Conservation (phyloP, 2,329 filamentous ascomycete species). For the Fusarium avenaceum region DNA sequence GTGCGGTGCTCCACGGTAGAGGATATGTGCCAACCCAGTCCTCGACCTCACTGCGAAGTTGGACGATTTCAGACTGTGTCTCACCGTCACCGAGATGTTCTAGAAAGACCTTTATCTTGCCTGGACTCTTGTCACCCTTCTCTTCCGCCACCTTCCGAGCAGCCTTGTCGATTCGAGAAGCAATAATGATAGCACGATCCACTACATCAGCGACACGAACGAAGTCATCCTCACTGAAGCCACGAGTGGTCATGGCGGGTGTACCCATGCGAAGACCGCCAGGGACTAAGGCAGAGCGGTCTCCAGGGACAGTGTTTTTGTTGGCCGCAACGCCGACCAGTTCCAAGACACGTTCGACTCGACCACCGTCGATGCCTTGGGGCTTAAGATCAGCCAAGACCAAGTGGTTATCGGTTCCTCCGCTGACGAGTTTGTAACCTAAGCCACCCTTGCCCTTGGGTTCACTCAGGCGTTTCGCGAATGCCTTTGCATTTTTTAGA, state of each 20-base stretch:
- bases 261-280: conserved; percentile 95
- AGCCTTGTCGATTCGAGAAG: conserved; percentile 79
- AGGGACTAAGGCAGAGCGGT: conserved; percentile 92
- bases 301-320: conserved; percentile 98
- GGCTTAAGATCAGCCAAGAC: conserved; percentile 93
- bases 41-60: conserved; percentile 80
- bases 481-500: conserved; percentile 89
- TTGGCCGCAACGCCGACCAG: conserved; percentile 97
- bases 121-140: conserved; percentile 74
- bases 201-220: conserved; percentile 87
- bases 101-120: conserved; percentile 75
- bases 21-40: conserved; percentile 83
- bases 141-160: conserved; percentile 77
- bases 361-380: conserved; percentile 86
- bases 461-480: conserved; percentile 76
- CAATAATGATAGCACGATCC: conserved; percentile 84
- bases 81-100: conserved; percentile 77
- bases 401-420: conserved; percentile 97
- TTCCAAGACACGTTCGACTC: conserved; percentile 91
- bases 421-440: conserved; percentile 90
- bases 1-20: conserved; percentile 72
- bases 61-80: conserved; percentile 77
- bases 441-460: conserved; percentile 81
- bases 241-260: conserved; percentile 96
- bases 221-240: conserved; percentile 92